Base-by-base conservation (phyloP, 371 early-diverging fungal species). In the Syncephalastrum contaminatum region DNA sequence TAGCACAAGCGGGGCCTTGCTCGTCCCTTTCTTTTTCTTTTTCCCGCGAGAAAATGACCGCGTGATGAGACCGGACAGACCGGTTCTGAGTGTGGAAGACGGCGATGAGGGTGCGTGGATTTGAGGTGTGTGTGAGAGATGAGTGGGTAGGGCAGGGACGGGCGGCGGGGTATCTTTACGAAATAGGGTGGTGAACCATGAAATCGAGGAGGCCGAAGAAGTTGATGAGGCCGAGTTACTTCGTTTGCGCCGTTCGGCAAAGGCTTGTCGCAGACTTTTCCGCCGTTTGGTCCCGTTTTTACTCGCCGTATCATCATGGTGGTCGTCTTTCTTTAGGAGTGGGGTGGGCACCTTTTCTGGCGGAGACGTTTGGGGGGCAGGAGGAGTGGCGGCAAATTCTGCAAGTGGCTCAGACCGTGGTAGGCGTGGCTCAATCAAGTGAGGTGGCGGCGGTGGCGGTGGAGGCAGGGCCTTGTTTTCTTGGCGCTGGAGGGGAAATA, bases 241-340 rank as follows among this genome's bases (percentile, higher is more conserved):
- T 30, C 36, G 36, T 30, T 30, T 30, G 36, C 36, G 36, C 10
- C 36, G 36, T 30, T 30, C 36, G 36, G 46, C 41, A 1, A 55
- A 45, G 14, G 56, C 20, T 55, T 55, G 47, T n/a, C 27, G 30
- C 14, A 55, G 20, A 13, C 56, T 55, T n/a, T 48, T 46, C 22
- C 47, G 27, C 18, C 43, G 46, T 48, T 55, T 55, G 27, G 30
- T 30, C 12, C 36, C 36, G 10, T 30, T 30, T 30, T 30, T 30
- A 12, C 36, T 2, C 36, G 36, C 12, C 36, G 7, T 8, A 10
- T 5, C 36, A 30, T 30, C 36, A 2, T 6, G 36, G 8, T 30
- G 10, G 36, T 30, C 36, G 10, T 2, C 36, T 12, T 5, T 30
- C 2, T 30, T 30, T 30, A 2, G 36, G 2, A 8, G 36, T 6